A percentile compares a stretch with the other conserved stretches of the same genome.
These are phyloP conservation scores for Xerocomellus chrysenteron DNA, from an alignment of 768 basidiomycete species.

Conservation along the genomic window DNA sequence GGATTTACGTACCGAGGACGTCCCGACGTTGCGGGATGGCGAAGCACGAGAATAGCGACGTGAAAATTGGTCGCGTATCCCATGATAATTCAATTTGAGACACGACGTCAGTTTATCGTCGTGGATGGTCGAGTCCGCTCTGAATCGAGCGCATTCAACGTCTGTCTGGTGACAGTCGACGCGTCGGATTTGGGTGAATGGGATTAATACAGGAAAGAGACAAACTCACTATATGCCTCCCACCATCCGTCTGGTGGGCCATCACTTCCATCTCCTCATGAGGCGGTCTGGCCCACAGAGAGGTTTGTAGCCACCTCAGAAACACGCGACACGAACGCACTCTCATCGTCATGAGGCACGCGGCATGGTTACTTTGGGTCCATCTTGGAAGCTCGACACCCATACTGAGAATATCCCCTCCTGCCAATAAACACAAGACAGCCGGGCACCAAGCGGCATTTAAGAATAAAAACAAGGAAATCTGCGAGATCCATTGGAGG, in stretches of 20 bases:
- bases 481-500: not conserved
- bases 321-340: slow-evolving; percentile 67
- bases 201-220: not conserved
- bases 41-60: not conserved
- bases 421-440: not conserved
- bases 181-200: not conserved
- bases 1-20: slow-evolving; percentile 22
- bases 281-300: slow-evolving; percentile 65
- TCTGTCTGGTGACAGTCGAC: slow-evolving; percentile 50
- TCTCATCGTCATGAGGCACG: slow-evolving; percentile 78
- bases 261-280: slow-evolving; percentile 69
- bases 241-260: slow-evolving; percentile 88
- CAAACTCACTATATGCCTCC: slow-evolving; percentile 60
- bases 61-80: slow-evolving; percentile 29
- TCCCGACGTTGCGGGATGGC: slow-evolving; percentile 1
- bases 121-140: slow-evolving; percentile 63
- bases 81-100: slow-evolving; percentile 50
- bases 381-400: too few species aligned
- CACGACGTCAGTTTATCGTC: slow-evolving; percentile 73
- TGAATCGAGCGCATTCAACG: slow-evolving; percentile 71
- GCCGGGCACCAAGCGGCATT: not conserved
- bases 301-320: slow-evolving; percentile 45
- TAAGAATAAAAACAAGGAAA: not conserved
- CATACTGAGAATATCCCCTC: too few species aligned
- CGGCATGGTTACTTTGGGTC: slow-evolving; percentile 41